Evolutionary conservation across 345 rosid genomes (phyloP), one percentile per base, ranked within the genome.

Genomic region (Melaleuca alternifolia): DNA sequence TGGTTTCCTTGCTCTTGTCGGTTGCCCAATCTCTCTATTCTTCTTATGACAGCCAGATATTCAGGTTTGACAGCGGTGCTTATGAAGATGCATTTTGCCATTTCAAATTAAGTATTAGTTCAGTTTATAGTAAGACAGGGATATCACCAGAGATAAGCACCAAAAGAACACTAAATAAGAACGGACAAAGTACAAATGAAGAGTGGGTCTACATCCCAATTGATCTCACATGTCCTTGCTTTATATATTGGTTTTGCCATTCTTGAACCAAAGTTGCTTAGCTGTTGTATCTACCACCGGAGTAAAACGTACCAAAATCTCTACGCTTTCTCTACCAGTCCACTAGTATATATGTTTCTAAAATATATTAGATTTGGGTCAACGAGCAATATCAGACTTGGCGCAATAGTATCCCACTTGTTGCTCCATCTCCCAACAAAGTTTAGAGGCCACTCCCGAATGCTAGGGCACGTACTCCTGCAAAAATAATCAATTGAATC

Each of bases 391-490:
- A 33, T 93, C 95, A 20, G 90, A 87, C 87, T 92, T 93, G 44
- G 93, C 65, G 30, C 91, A 85, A 89, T 91, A 92, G 48, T 71
- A 37, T 26, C 93, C 96, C 85, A 90, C 14, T 37, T 93, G 95
- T 41, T 93, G 94, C 89, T 93, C 95, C 91, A 88, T 89, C 91
- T 93, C 96, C 96, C 95, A 94, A 48, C 90, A 94, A 54, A 92
- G 88, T 86, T 91, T 92, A 7, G 94, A 54, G 6, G 93, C 94
- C 87, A 91, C 94, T 26, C 88, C 93, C 23, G 88, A 85, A 37
- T 93, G 95, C 85, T 87, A 54, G 5, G 98, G 91, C 13, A 61
- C 95, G 85, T 94, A 92, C 33, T 95, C 96, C 96, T 95, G 90
- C 51, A 37, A n/a, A 37, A 86, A 8, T 15, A 41, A 89, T 75